Conservation (phyloP, 1,139 yeast genomes). For the Diutina sp. region DNA sequence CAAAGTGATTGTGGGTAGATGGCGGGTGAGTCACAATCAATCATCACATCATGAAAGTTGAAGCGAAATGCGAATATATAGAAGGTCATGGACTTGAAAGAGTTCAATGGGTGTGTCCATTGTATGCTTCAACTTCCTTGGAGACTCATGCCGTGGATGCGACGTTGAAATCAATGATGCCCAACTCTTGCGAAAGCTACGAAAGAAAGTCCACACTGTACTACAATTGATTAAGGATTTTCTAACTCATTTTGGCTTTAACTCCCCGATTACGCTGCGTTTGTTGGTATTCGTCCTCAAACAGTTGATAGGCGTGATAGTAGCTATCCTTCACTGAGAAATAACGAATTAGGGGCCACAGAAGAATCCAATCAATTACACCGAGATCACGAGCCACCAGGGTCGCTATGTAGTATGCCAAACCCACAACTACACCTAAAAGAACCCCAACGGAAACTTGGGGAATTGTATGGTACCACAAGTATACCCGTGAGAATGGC, state of each 20-base stretch:
- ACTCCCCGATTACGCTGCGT: not conserved
- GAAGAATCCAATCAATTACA: conserved; percentile 42
- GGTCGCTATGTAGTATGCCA: conserved; percentile 41
- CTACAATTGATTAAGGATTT: not conserved
- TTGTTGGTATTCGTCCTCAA: conserved; percentile 20
- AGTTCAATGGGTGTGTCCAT: too few species aligned
- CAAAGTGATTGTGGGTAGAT: not conserved
- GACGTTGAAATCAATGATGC: too few species aligned
- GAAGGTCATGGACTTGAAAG: too few species aligned
- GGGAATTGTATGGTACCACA: conserved; percentile 58
- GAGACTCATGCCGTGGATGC: too few species aligned
- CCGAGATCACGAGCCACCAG: conserved; percentile 47
- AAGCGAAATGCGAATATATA: too few species aligned
- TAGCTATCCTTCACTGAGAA: conserved; percentile 49
- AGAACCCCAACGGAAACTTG: conserved; percentile 69
- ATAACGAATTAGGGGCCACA: conserved; percentile 29
- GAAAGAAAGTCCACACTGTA: not conserved
- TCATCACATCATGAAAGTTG: not conserved
- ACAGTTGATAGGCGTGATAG: conserved; percentile 28
- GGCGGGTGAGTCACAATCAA: not conserved
- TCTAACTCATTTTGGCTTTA: not conserved
- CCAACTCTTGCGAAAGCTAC: too few species aligned
- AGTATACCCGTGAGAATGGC: conserved; percentile 63
- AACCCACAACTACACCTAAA: conserved; percentile 50
- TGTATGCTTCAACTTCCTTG: too few species aligned